A percentile compares a stretch with the other conserved stretches of the same genome.
phyloP scores from a whole-genome alignment of 2,329 filamentous ascomycete species.

The Truncatella angustata region DNA sequence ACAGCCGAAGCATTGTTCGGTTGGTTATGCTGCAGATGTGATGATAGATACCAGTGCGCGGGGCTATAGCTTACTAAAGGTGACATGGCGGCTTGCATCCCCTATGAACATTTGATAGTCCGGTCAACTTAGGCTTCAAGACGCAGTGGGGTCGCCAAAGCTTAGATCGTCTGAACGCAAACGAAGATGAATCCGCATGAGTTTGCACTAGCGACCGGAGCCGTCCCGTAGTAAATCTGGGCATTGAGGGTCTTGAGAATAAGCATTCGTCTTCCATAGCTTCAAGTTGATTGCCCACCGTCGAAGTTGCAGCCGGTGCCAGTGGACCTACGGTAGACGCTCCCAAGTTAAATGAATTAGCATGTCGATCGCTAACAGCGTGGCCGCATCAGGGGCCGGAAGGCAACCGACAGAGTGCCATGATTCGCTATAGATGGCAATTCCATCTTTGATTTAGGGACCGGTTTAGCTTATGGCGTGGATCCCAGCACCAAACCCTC shows the following conservation, averaged over 20 bases:
- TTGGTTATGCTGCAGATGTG: no score
- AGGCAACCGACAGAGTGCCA: no score
- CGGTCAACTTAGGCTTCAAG: background rate
- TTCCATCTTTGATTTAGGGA: background rate
- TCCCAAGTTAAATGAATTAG: no score
- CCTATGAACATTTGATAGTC: no score
- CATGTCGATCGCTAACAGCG: no score
- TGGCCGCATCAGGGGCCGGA: no score
- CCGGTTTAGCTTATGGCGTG: background rate
- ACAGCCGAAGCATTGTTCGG: no score
- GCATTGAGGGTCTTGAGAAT: background rate
- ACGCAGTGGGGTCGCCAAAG: background rate
- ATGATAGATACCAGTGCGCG: no score
- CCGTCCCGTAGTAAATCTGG: background rate
- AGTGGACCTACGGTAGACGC: no score
- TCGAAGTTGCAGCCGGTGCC: background rate
- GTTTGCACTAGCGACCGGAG: background rate
- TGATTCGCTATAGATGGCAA: no score
- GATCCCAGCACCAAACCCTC: background rate
- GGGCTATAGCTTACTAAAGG: no score
- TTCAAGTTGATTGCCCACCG: background rate
- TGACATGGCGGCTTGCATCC: no score
- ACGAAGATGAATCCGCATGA: background rate
- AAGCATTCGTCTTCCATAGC: background rate
- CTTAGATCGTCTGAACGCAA: constrained; percentile 6